phyloP scores from a whole-genome alignment of 2,329 filamentous ascomycete species.

The Aspergillus sp. region DNA sequence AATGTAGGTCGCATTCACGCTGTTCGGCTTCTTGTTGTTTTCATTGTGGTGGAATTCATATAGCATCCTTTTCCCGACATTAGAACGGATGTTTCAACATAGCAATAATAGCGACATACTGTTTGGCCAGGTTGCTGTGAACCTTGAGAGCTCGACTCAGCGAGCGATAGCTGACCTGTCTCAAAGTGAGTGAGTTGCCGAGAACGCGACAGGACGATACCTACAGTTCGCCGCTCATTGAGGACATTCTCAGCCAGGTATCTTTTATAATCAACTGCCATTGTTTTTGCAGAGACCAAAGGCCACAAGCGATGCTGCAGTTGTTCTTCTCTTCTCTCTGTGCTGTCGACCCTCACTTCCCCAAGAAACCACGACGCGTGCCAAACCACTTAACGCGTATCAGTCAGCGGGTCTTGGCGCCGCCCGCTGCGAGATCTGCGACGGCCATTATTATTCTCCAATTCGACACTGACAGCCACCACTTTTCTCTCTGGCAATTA shows the following conservation, averaged over 20 bases:
- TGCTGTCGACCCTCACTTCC: background rate
- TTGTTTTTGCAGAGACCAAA: conserved; percentile 14
- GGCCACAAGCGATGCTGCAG: background rate
- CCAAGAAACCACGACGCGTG: conserved; percentile 22
- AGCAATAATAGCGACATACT: conserved; percentile 51
- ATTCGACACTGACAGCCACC: background rate
- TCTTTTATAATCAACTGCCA: conserved; percentile 56
- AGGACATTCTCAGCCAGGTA: conserved; percentile 73
- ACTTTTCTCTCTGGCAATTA: no score
- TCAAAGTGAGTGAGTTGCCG: conserved; percentile 2
- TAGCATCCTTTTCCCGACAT: conserved; percentile 59
- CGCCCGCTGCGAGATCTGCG: background rate
- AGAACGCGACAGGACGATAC: conserved; percentile 18
- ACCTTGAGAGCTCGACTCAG: conserved; percentile 78
- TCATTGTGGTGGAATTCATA: conserved; percentile 79
- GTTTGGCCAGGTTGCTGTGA: conserved; percentile 82
- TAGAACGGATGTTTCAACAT: background rate
- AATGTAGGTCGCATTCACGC: conserved; percentile 89
- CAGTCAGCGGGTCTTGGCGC: conserved; percentile 37
- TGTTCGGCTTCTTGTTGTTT: conserved; percentile 67
- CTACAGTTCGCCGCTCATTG: conserved; percentile 67
- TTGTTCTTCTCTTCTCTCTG: background rate
- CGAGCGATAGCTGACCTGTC: conserved; percentile 78
- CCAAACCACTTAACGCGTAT: conserved; percentile 39
- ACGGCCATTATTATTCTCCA: background rate